phyloP scores from a whole-genome alignment of 495 filamentous ascomycete genomes.

The Symbiotaphrina buchneri region DNA sequence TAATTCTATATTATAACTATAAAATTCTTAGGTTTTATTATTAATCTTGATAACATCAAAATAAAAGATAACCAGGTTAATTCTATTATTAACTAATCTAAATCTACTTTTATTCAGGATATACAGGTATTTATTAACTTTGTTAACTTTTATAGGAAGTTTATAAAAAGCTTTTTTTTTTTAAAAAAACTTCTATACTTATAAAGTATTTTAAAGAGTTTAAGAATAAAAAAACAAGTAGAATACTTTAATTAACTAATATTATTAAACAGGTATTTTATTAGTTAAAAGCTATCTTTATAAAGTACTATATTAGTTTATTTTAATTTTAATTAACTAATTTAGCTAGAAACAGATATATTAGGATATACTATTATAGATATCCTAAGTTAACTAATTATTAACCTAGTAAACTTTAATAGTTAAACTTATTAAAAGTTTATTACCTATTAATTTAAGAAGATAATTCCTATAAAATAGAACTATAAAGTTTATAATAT shows the following conservation, averaged over 20 bases:
- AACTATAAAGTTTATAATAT: slow-evolving; percentile 11
- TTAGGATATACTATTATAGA: slow-evolving; percentile 5
- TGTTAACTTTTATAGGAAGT: slow-evolving; percentile 14
- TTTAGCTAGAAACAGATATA: slow-evolving; percentile 6
- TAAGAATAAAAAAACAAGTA: too few relatives aligned
- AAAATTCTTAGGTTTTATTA: slow-evolving; percentile 2
- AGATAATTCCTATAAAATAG: slow-evolving; percentile 5
- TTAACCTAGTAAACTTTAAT: too few relatives aligned
- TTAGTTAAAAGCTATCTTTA: slow-evolving; percentile 5
- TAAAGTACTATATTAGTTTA: slow-evolving; percentile 4
- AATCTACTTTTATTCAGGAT: slow-evolving; percentile 7
- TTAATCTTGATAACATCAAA: background rate
- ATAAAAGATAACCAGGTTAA: slow-evolving; percentile 2
- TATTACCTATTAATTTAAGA: slow-evolving; percentile 7
- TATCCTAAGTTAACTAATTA: slow-evolving; percentile 6
- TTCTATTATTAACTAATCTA: slow-evolving; percentile 1
- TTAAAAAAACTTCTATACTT: slow-evolving; percentile 5
- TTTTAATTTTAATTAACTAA: slow-evolving; percentile 4
- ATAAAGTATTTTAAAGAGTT: too few relatives aligned
- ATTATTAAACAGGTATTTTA: too few relatives aligned
- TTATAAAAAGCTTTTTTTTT: slow-evolving; percentile 13
- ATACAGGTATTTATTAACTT: slow-evolving; percentile 12
- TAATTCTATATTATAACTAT: background rate
- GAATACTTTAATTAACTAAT: too few relatives aligned
- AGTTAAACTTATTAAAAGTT: slow-evolving; percentile 3